Percentiles rank a stretch among this genome's conserved stretches.
phyloP scores from a whole-genome alignment of 441 rosid species.

The Isatis lusitanica region DNA sequence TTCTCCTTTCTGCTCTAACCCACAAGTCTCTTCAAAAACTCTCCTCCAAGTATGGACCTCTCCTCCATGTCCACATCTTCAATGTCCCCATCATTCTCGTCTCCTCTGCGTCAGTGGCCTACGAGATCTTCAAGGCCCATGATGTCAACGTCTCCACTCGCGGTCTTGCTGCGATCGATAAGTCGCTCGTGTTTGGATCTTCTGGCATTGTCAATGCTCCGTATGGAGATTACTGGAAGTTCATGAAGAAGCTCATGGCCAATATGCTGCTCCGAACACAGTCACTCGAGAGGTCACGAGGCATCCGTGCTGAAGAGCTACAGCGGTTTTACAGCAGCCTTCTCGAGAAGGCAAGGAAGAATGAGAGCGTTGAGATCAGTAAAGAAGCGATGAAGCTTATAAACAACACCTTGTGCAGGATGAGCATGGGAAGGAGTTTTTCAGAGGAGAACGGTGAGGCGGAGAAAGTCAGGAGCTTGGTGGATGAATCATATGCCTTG shows the following conservation, averaged over 20 bases:
- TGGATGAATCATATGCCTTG: conserved; percentile 5
- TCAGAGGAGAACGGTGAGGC: conserved; percentile 42
- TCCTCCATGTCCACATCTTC: conserved; percentile 37
- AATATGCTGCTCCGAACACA: conserved; percentile 30
- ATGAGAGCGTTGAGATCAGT: conserved; percentile 15
- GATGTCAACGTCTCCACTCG: conserved; percentile 36
- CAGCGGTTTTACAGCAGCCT: background rate
- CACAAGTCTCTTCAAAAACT: conserved; percentile 26
- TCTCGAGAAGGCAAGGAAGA: background rate
- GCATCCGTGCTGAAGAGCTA: conserved; percentile 35
- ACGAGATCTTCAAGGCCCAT: conserved; percentile 39
- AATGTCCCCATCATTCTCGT: conserved; percentile 23
- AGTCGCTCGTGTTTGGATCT: conserved; percentile 29
- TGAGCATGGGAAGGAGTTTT: conserved; percentile 40
- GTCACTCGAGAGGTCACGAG: conserved; percentile 27
- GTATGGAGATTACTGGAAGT: conserved; percentile 47
- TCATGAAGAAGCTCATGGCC: conserved; percentile 44
- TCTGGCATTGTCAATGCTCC: conserved; percentile 31
- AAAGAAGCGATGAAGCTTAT: conserved; percentile 28
- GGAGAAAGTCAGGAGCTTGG: conserved; percentile 30
- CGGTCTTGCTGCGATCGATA: background rate
- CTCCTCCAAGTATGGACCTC: conserved; percentile 38
- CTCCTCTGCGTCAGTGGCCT: conserved; percentile 39
- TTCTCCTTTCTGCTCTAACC: conserved; percentile 3
- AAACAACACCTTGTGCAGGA: conserved; percentile 19